phyloP scores from a whole-genome alignment of 352 stramenopile genomes.

The Pythium scleroteichum region DNA sequence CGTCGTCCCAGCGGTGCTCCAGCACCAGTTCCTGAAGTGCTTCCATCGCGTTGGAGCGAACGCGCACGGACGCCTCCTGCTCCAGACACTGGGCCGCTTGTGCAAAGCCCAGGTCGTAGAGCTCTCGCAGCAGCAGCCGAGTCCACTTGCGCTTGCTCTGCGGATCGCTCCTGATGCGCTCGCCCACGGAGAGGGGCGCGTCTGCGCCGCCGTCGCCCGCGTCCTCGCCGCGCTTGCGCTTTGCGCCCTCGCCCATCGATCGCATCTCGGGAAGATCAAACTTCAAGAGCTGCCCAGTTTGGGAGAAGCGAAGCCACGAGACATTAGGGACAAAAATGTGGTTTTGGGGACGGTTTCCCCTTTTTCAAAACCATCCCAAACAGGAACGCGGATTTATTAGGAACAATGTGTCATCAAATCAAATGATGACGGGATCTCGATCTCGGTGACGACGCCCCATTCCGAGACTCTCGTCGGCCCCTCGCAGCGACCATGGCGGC shows the following conservation, averaged over 20 bases:
- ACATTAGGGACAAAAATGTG: too few species aligned
- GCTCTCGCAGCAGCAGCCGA: slow-evolving; percentile 67
- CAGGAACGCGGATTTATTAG: not conserved
- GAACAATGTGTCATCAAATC: not conserved
- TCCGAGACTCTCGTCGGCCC: not conserved
- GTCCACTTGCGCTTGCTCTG: slow-evolving; percentile 58
- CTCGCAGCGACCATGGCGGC: slow-evolving; percentile 7
- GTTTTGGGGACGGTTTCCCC: too few species aligned
- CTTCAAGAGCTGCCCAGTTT: not conserved
- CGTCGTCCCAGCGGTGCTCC: slow-evolving; percentile 51
- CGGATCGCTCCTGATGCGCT: slow-evolving; percentile 18
- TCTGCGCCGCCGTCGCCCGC: not conserved
- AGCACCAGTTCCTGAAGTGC: slow-evolving; percentile 44
- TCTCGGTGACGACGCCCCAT: not conserved
- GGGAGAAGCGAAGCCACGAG: not conserved
- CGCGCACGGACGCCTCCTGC: slow-evolving; percentile 52
- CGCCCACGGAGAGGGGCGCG: not conserved
- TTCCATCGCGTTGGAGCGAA: slow-evolving; percentile 60
- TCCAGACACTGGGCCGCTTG: slow-evolving; percentile 50
- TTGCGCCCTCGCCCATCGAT: slow-evolving; percentile 11
- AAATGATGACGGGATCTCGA: not conserved
- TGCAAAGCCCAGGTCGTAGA: slow-evolving; percentile 68
- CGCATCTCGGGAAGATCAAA: slow-evolving; percentile 8
- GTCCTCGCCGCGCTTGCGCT: slow-evolving; percentile 28
- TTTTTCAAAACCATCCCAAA: not conserved